Percentiles rank a stretch among this genome's conserved stretches.
Evolutionary conservation across 805 yeast species (phyloP).

Genomic region (Kodamaea jinghongensis): DNA sequence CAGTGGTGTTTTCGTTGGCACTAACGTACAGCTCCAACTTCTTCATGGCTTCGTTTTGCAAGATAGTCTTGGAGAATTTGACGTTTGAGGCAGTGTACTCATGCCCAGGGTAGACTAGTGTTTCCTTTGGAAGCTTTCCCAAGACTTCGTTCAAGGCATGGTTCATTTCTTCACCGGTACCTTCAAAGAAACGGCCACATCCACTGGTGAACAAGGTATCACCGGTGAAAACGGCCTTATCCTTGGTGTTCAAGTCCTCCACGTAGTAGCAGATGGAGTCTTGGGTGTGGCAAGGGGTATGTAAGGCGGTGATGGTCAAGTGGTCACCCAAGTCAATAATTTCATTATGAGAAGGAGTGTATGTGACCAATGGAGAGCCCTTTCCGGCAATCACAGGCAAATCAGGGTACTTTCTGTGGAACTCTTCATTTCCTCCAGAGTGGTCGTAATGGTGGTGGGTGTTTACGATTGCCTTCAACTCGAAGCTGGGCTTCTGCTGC

Average conservation of each 20-base stretch:
- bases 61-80: constrained; percentile 66
- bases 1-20: constrained; percentile 74
- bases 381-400: constrained; percentile 80
- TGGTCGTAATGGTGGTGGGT: constrained; percentile 98
- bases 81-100: constrained; percentile 88
- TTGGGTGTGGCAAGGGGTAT: constrained; percentile 97
- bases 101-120: constrained; percentile 89
- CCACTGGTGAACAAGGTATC: constrained; percentile 94
- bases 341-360: constrained; percentile 66
- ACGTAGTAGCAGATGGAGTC: constrained; percentile 90
- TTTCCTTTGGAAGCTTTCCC: constrained; percentile 61
- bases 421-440: constrained; percentile 72
- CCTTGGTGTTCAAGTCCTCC: constrained; percentile 57
- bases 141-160: constrained; percentile 58
- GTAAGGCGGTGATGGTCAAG: constrained; percentile 71
- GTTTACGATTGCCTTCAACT: constrained; percentile 76
- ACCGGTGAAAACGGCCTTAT: constrained; percentile 86
- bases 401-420: constrained; percentile 40
- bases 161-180: constrained; percentile 79
- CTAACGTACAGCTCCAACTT: constrained; percentile 50
- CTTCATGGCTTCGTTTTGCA: constrained; percentile 53
- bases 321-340: constrained; percentile 60
- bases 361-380: constrained; percentile 70
- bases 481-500: constrained; percentile 38
- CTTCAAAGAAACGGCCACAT: constrained; percentile 96